Base-by-base conservation (phyloP, 2,329 filamentous ascomycete genomes). In the Apiospora rasikravindrae region DNA sequence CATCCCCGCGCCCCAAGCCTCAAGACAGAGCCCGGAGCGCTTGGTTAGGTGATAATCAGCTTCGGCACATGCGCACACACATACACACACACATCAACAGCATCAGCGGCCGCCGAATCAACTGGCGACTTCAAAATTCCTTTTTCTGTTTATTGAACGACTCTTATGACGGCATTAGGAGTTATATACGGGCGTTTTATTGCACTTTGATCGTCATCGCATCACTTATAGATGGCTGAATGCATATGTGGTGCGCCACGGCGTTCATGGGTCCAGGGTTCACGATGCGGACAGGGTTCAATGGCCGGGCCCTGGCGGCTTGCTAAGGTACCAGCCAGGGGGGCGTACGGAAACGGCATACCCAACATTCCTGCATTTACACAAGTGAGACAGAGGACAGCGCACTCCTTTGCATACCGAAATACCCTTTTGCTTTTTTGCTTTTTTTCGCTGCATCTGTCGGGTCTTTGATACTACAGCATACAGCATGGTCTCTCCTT, bases 251-350 rank as follows among this genome's bases (percentile, higher is more conserved):
- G 57, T 64, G 57, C 57, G 57, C 57, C 57, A 64, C 33, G 57
- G 57, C 57, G 57, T 64, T 61, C 37, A 61, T 64, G 57, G 57
- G 57, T 64, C 57, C 33, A 64, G 57, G 57, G 57, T 64, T 64
- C 53, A 33, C 24, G 49, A 53, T 53, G 49, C 49, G 29, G 24
- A 2, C 49, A 53, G 49, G 49, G 49, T 57, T 37, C 29, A 40
- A 64, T 64, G 40, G 57, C 33, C 22, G 33, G 57, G 22, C 57
- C 33, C 33, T 37, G 29, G 57, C 33, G 53, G 26, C 53, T 57
- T 29, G 51, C 51, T 53, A 29, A 13, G 14, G 29, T 49, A n/a
- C 10, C 16, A 61, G 57, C 29, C 33, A 64, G 53, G 57, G 57
- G 33, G 29, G 33, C 53, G 53, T 33, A 64, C 33, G 57, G 57